phyloP scores from a whole-genome alignment of 108 stramenopile genomes.

The Skeletonema menzelii region DNA sequence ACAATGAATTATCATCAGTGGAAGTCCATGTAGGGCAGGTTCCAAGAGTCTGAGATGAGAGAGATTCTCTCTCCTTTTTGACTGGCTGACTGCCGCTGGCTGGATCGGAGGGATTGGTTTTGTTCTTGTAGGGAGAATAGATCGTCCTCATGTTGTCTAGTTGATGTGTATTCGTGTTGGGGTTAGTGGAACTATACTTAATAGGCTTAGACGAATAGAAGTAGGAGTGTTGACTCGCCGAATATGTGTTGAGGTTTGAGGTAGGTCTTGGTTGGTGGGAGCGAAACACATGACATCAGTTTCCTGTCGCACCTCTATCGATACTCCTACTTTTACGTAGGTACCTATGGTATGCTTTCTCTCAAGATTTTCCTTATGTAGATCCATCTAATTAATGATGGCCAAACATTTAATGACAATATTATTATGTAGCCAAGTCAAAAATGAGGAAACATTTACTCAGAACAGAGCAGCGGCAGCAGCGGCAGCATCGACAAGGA shows the following conservation, averaged over 20 bases:
- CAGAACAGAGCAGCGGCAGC: neutral
- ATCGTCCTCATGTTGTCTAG: neutral
- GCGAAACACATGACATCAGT: neutral
- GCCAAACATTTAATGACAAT: neutral
- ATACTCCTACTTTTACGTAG: neutral
- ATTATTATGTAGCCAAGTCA: neutral
- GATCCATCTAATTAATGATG: no score
- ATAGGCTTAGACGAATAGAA: no score
- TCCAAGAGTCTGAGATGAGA: neutral
- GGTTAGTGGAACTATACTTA: neutral
- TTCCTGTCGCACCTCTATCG: neutral
- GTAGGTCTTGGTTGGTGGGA: no score
- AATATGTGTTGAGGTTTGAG: no score
- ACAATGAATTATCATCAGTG: neutral
- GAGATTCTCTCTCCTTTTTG: constrained; percentile 2
- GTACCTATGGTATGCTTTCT: no score
- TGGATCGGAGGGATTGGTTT: neutral
- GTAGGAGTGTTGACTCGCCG: no score
- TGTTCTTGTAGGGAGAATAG: neutral
- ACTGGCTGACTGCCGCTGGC: neutral
- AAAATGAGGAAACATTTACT: neutral
- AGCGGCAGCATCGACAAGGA: neutral
- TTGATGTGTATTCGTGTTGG: neutral
- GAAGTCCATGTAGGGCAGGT: neutral
- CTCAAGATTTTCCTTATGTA: no score